These are phyloP conservation scores for Eimeria praecox DNA, from an alignment of 169 alveolate species.

Conservation along the genomic window DNA sequence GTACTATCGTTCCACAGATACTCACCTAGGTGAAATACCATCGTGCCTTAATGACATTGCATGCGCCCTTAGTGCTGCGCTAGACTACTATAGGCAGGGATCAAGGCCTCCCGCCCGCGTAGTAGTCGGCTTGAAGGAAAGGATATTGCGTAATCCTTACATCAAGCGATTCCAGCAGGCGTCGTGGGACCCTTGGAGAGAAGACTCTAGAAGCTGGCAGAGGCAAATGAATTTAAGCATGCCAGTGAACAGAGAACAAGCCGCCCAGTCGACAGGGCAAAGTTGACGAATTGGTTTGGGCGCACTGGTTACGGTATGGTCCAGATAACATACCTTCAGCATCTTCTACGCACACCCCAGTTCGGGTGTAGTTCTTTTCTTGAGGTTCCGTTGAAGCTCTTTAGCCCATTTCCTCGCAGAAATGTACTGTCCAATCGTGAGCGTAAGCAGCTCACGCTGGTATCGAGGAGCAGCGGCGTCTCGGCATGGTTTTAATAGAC, in stretches of 20 bases:
- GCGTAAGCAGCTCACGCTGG: not conserved
- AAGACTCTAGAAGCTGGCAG: not conserved
- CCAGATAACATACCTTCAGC: not conserved
- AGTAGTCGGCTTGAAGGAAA: conserved; percentile 2
- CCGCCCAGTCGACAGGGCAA: not conserved
- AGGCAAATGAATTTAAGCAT: not conserved
- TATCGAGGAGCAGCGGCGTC: too few species aligned
- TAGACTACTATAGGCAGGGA: not conserved
- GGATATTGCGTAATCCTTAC: not conserved
- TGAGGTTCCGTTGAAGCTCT: not conserved
- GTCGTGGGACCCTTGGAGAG: conserved; percentile 33
- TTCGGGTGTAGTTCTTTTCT: too few species aligned
- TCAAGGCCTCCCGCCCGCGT: not conserved
- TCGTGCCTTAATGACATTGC: not conserved
- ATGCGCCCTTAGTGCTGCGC: not conserved
- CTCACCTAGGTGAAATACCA: not conserved
- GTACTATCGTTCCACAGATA: not conserved
- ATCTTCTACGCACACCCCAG: not conserved
- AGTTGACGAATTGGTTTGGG: not conserved
- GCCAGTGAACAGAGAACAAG: not conserved
- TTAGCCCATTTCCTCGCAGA: not conserved
- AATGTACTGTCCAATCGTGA: not conserved
- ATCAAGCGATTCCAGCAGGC: not conserved
- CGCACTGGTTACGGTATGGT: not conserved
- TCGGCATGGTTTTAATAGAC: too few species aligned